Base-by-base conservation (phyloP, 176 grass and related monocot species). In the Dactylis glomerata region DNA sequence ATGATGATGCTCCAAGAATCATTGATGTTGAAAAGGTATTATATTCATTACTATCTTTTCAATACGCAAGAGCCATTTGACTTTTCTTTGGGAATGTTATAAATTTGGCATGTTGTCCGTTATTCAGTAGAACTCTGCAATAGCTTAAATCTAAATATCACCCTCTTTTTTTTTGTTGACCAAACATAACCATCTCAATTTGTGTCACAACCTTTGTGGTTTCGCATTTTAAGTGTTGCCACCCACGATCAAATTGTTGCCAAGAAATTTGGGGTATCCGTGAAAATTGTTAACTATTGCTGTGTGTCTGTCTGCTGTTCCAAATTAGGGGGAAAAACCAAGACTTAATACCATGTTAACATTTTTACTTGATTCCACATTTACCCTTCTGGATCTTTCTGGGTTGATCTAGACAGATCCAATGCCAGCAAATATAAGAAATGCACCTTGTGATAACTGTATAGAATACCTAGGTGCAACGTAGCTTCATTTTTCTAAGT, bases 21-120 rank as follows among this genome's bases (percentile, higher is more conserved):
- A 87, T 84, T 82, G 54, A 81, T 68, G 47, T 79, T 80, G 83
- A 86, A 81, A 99, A 96, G 91, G 96, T 99, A 37, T 55, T 55
- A 8, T 27, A 77, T 73, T 90, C 24, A 73, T 73, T 47, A 34
- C 49, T 63, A 34, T 40, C 34, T 56, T 64, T 82, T 55, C 49
- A 74, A 78, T 47, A 33, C 0, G 17, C 38, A 55, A 78, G 54
- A 52, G 46, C 41, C 77, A 33, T 62, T 80, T 84, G 67, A 40
- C 50, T 16, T 73, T 10, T 51, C 28, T 51, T 33, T 73, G 19
- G 9, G 31, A 77, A 78, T 83, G 7, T 61, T 68, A 5, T 49
- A 58, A 9, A 76, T 62, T 75, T 46, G 22, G 37, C 10, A 68
- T 67, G 26, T 51, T 49, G 62, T 54, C 42, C 55, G 69, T 67